A percentile compares a stretch with the other conserved stretches of the same genome.
phyloP scores from a whole-genome alignment of 495 filamentous ascomycete genomes.

The Penicillium subrubescens region DNA sequence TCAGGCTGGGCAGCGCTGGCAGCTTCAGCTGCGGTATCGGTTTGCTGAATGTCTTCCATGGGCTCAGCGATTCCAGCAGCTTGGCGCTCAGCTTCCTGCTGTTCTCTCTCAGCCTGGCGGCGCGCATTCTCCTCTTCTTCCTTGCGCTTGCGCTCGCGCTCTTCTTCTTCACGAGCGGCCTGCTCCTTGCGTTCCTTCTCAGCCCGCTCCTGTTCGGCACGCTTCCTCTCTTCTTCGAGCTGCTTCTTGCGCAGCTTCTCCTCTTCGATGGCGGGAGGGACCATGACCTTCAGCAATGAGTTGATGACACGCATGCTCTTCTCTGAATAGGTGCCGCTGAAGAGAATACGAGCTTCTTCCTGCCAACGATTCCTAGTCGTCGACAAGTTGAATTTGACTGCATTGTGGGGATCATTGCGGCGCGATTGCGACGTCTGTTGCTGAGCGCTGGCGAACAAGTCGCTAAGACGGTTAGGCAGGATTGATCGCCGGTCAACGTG shows the following conservation, averaged over 20 bases:
- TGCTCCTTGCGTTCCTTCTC: constrained; percentile 55
- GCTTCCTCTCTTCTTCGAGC: constrained; percentile 50
- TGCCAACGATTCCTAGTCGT: constrained; percentile 79
- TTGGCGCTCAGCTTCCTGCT: constrained; percentile 50
- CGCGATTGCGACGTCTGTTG: constrained; percentile 45
- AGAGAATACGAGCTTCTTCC: constrained; percentile 87
- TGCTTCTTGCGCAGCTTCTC: constrained; percentile 63
- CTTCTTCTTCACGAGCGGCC: constrained; percentile 60
- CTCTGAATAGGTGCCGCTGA: constrained; percentile 66
- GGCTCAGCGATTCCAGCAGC: constrained; percentile 52
- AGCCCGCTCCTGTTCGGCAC: constrained; percentile 46
- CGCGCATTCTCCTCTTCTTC: constrained; percentile 64
- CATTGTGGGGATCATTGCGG: constrained; percentile 62
- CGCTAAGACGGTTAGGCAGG: constrained; percentile 57
- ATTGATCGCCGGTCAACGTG: constrained; percentile 53
- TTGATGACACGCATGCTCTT: constrained; percentile 71
- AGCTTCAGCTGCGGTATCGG: constrained; percentile 40
- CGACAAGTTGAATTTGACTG: constrained; percentile 70
- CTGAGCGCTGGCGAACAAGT: constrained; percentile 57
- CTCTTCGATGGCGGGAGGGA: constrained; percentile 81
- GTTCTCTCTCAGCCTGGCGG: constrained; percentile 46
- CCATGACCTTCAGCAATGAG: constrained; percentile 71
- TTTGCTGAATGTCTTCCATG: constrained; percentile 86
- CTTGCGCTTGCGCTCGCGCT: constrained; percentile 61
- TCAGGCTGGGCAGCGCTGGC: constrained; percentile 36